These are phyloP conservation scores for Rosa multiflora DNA, from an alignment of 306 rosid genomes.

Conservation along the genomic window DNA sequence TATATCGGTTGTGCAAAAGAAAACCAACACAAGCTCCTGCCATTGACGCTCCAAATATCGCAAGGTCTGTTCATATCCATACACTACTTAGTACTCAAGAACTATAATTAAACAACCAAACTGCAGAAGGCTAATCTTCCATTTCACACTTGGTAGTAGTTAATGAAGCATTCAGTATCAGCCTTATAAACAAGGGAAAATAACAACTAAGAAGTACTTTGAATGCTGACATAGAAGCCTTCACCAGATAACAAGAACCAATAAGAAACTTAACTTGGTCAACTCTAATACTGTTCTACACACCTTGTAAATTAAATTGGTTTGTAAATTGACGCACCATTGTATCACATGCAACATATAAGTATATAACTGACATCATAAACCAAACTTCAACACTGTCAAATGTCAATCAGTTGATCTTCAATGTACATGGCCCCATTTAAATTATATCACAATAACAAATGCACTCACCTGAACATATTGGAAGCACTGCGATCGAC, in stretches of 20 bases:
- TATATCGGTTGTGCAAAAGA: slow-evolving; percentile 89
- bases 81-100: slow-evolving; percentile 15
- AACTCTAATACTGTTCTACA: neutral
- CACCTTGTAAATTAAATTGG: neutral
- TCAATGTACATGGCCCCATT: neutral
- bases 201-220: neutral
- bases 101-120: neutral
- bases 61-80: slow-evolving; percentile 60
- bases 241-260: neutral
- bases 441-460: slow-evolving; percentile 3
- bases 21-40: slow-evolving; percentile 98
- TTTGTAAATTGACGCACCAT: neutral
- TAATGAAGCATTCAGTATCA: neutral
- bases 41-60: slow-evolving; percentile 97
- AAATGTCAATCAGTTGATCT: neutral
- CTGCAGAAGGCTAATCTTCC: neutral
- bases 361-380: neutral
- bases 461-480: slow-evolving; percentile 77
- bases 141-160: neutral
- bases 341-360: neutral
- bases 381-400: neutral
- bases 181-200: neutral
- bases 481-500: slow-evolving; percentile 95
- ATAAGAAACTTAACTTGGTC: neutral
- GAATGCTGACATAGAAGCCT: neutral